Percentiles rank a stretch among this genome's conserved stretches.
phyloP scores from a whole-genome alignment of 306 rosid species.

The Cicer yamashitae region DNA sequence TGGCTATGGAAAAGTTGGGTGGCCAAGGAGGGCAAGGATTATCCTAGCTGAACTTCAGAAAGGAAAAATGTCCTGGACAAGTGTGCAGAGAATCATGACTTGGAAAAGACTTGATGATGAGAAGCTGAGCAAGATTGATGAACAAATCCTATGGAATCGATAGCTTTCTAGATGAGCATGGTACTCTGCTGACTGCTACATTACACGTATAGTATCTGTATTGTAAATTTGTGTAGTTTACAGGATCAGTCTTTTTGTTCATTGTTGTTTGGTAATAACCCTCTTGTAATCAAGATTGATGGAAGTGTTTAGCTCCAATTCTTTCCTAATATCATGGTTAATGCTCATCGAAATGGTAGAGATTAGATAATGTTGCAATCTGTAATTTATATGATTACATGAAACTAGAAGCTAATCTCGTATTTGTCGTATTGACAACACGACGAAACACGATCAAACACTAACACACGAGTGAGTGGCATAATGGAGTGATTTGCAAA shows the following conservation, averaged over 20 bases:
- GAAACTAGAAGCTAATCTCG: not conserved
- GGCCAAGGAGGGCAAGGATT: constrained; percentile 90
- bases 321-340: not conserved
- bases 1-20: constrained; percentile 78
- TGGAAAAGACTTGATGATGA: constrained; percentile 92
- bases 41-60: constrained; percentile 69
- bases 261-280: not conserved
- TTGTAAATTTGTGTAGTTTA: not conserved
- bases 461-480: too few species aligned
- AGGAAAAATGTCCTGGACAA: constrained; percentile 66
- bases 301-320: not conserved
- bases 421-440: too few species aligned
- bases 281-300: constrained; percentile 18
- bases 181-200: not conserved
- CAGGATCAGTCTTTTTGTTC: not conserved
- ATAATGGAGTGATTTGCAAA: too few species aligned
- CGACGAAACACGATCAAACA: too few species aligned
- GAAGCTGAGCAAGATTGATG: constrained; percentile 75
- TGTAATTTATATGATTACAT: constrained; percentile 17
- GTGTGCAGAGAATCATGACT: constrained; percentile 69
- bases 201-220: constrained; percentile 21
- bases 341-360: not conserved
- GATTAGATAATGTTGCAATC: not conserved
- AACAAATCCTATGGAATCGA: constrained; percentile 72
- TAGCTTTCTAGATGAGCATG: constrained; percentile 28